Conservation (phyloP, 169 alveolate genomes). For the Toxoplasma gondii region DNA sequence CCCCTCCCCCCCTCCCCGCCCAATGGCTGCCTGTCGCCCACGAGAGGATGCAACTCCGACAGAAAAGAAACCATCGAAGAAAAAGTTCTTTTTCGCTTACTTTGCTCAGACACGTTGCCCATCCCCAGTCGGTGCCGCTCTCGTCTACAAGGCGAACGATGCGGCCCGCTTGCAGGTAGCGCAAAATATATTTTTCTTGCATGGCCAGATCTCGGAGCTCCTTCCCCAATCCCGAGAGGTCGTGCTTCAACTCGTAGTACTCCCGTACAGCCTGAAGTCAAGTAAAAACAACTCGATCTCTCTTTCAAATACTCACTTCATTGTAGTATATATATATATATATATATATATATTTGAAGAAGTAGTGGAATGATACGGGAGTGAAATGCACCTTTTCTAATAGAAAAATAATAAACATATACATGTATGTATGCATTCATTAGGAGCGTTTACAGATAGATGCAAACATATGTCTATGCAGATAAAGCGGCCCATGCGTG, state of each 20-base stretch:
- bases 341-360: background rate
- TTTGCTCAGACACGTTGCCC: constrained; percentile 70
- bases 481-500: too few relatives aligned
- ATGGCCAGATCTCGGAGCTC: constrained; percentile 43
- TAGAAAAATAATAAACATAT: background rate
- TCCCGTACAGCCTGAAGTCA: background rate
- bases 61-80: too few relatives aligned
- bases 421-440: too few relatives aligned
- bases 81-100: background rate
- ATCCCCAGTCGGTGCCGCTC: constrained; percentile 77
- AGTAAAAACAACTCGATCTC: background rate
- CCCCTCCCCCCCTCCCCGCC: background rate
- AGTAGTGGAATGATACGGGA: background rate
- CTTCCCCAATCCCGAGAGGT: constrained; percentile 36
- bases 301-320: background rate
- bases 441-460: too few relatives aligned
- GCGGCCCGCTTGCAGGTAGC: constrained; percentile 82
- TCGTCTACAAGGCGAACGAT: constrained; percentile 72
- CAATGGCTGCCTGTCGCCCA: too few relatives aligned
- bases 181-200: constrained; percentile 28
- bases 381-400: too few relatives aligned
- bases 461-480: too few relatives aligned
- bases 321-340: background rate
- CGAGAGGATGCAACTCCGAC: too few relatives aligned
- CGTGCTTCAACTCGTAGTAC: constrained; percentile 47